Conservation (phyloP, 495 filamentous ascomycete genomes). For the Massariosphaeria phaeospora region DNA sequence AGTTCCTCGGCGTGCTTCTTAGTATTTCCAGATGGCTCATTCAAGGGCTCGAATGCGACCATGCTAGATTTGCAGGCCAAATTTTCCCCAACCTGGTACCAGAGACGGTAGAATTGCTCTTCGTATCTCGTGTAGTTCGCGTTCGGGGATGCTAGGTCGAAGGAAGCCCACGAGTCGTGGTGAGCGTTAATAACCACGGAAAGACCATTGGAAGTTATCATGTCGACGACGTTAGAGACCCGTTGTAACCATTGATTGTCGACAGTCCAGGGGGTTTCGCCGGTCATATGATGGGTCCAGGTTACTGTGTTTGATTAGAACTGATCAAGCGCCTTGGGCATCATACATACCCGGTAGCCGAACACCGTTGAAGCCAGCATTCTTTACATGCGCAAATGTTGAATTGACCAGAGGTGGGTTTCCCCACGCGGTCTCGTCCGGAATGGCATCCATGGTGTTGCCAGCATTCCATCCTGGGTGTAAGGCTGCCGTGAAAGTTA, state of each 20-base stretch:
- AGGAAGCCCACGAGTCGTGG: conserved; percentile 58
- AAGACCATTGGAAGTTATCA: conserved; percentile 47
- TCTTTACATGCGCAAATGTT: conserved; percentile 50
- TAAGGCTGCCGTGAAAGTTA: conserved; percentile 36
- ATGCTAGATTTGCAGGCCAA: conserved; percentile 51
- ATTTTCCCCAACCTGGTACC: conserved; percentile 54
- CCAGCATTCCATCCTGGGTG: conserved; percentile 47
- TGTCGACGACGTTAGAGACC: conserved; percentile 54
- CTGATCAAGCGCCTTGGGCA: background rate
- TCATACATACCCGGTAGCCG: conserved; percentile 44
- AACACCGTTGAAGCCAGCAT: conserved; percentile 54
- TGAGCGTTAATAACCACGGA: conserved; percentile 56
- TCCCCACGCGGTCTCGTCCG: conserved; percentile 55
- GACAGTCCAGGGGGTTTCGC: conserved; percentile 50
- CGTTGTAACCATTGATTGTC: conserved; percentile 52
- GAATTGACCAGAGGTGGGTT: conserved; percentile 47
- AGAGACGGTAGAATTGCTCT: conserved; percentile 52
- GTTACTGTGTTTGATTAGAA: conserved; percentile 41
- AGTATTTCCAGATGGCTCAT: conserved; percentile 53
- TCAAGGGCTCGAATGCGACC: conserved; percentile 56
- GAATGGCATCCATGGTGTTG: conserved; percentile 54
- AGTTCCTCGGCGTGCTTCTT: conserved; percentile 46
- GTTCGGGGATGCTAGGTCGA: conserved; percentile 45
- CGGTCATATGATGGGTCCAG: conserved; percentile 52
- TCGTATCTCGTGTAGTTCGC: conserved; percentile 50